Evolutionary conservation across 1,284 basidiomycete species (phyloP), one percentile per base, ranked within the genome.

Genomic region (Cutaneotrichosporon cavernicola): DNA sequence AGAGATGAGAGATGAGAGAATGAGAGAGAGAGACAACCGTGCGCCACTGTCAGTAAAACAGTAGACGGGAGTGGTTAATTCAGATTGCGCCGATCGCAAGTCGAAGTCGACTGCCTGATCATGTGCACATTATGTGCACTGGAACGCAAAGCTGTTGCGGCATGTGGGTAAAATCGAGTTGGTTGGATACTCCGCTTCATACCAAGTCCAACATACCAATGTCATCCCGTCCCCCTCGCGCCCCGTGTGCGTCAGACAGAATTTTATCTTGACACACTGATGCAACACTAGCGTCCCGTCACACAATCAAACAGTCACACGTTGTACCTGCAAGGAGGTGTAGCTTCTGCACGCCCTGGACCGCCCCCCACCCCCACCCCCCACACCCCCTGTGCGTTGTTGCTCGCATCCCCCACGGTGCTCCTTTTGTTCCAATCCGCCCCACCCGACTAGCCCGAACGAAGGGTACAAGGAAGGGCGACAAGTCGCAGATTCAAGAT

Each of bases 241-340:
- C 43, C 43, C 43, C 43, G 43, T 46, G 43, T 46, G 43, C 43
- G 18, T 46, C 43, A n/a, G 43, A 46, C 43, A 46, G 18, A 46
- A 46, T 46, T 46, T 5, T 7, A n/a, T 46, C 43, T 46, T 46
- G 43, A 46, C 18, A 46, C 43, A 21, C 43, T 7, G 43, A 46
- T 46, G 43, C 43, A n/a, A 46, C 43, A 46, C 18, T 46, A 46
- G 43, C 43, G 16, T 46, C 43, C 43, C 43, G 43, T 46, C 43
- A 46, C 13, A 46, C 43, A 26, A 26, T 26, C 26, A 26, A 1
- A 26, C 26, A 26, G 3, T 26, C 26, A 26, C 2, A 26, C 26
- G 3, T 18, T 46, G 43, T 6, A 46, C 7, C 16, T 7, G 18
- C 14, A 18, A 18, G 43, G 18, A 43, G 40, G 5, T n/a, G 18